These are phyloP conservation scores for Plasmodium vivax DNA, from an alignment of 169 alveolate species.

Conservation along the genomic window DNA sequence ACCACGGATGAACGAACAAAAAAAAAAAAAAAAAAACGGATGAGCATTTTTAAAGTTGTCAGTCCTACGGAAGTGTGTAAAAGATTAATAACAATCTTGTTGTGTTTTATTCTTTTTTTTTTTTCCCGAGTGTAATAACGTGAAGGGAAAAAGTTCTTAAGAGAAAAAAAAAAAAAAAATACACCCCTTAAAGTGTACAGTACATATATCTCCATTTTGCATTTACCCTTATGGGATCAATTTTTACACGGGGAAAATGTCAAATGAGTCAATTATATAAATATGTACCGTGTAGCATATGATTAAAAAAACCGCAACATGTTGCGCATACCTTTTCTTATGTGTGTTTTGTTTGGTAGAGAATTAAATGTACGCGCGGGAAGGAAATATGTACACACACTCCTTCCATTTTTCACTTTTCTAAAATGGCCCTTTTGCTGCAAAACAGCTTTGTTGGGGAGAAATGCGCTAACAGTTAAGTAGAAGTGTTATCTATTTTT, in stretches of 20 bases:
- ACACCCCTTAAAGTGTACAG: neutral
- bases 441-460: neutral
- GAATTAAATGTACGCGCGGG: neutral
- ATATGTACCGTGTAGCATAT: neutral
- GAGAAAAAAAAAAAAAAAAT: neutral
- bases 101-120: neutral
- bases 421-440: neutral
- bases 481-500: neutral
- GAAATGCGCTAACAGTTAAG: neutral
- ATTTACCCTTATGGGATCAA: neutral
- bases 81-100: neutral
- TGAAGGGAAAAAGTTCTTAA: neutral
- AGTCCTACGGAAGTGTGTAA: neutral
- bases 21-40: neutral
- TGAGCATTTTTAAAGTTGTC: neutral
- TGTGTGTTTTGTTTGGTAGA: neutral
- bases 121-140: neutral
- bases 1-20: neutral
- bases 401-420: neutral
- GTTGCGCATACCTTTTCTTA: neutral
- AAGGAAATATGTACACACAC: neutral
- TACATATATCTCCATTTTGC: neutral
- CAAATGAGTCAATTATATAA: neutral
- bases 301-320: neutral
- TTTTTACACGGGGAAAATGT: neutral